Base-by-base conservation (phyloP, 2,329 filamentous ascomycete species). In the Orbilia brochopaga region DNA sequence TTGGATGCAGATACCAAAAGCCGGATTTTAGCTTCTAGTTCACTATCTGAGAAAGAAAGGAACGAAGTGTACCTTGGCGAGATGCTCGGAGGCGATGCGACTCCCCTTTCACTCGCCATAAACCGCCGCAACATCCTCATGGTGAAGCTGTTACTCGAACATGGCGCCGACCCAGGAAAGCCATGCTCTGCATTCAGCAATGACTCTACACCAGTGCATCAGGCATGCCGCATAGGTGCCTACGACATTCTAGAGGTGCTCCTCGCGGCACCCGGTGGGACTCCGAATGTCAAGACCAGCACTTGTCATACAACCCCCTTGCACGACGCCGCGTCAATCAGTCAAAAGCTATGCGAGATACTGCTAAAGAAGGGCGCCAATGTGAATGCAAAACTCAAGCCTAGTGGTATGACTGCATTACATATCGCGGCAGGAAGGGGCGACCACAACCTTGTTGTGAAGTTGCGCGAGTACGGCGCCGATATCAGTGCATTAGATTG, bases 191-290 rank as follows among this genome's bases (percentile, higher is more conserved):
- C n/a, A 5, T 66, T 54, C 15, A 7, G 6, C 8, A 40, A 40
- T 1, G 64, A 30, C 15, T 55, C 40, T 27, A 69, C 56, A 4
- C 64, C 64, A 37, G 48, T 69, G 10, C 64, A 61, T 15, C 55
- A 69, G 55, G 64, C 64, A 10, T 55, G 64, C 23, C 54, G 11
- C 13, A 30, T 30, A 30, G 44, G 52, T 10, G 17, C 7, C 1
- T 17, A 7, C 8, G 32, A 61, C 0, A 61, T 60, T 15, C 35
- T 56, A 13, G 15, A 51, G 35, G 5, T n/a, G 6, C 64, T 69
- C 13, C 64, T 69, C 23, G 24, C 1, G 2, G 23, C 27, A 8
- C 27, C 19, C 5, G 30, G 30, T 13, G 56, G 56, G 7, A 42
- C 55, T n/a, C 7, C 37, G 6, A 56, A 60, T 35, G 50, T 27